A percentile compares a stretch with the other conserved stretches of the same genome.
Evolutionary conservation across 371 early-diverging fungal species (phyloP).

Genomic region (Mucor saturninus): DNA sequence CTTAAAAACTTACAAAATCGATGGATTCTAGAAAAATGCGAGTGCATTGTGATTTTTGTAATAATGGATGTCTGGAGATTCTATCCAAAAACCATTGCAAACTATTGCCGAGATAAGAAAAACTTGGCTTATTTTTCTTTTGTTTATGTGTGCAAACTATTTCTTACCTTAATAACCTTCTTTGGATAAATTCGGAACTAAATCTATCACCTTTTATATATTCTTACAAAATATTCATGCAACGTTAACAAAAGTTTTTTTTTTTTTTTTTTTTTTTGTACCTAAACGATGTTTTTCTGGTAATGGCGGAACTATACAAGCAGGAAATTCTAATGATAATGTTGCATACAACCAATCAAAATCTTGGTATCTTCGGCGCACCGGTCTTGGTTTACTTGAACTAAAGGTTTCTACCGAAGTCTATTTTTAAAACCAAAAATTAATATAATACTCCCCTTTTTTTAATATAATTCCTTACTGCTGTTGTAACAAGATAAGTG

Average conservation of each 20-base stretch:
- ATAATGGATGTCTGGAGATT: slow-evolving; percentile 82
- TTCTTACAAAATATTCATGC: slow-evolving; percentile 45
- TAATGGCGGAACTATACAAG: slow-evolving; percentile 85
- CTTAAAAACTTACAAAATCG: slow-evolving; percentile 64
- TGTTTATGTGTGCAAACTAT: not conserved
- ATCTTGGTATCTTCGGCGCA: slow-evolving; percentile 88
- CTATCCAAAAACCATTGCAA: slow-evolving; percentile 84
- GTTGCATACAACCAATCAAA: slow-evolving; percentile 83
- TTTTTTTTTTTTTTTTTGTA: slow-evolving; percentile 23
- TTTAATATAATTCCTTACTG: slow-evolving; percentile 38
- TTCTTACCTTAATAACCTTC: slow-evolving; percentile 64
- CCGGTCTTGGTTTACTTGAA: slow-evolving; percentile 24
- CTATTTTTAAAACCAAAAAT: slow-evolving; percentile 6
- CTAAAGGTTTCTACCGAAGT: slow-evolving; percentile 21
- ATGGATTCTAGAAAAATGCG: slow-evolving; percentile 80
- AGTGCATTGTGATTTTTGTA: slow-evolving; percentile 72
- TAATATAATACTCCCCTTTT: not conserved
- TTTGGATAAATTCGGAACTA: slow-evolving; percentile 83
- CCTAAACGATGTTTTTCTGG: slow-evolving; percentile 89
- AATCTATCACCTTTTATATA: slow-evolving; percentile 94
- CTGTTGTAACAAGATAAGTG: slow-evolving; percentile 82
- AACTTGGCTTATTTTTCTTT: not conserved
- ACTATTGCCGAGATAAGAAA: slow-evolving; percentile 29
- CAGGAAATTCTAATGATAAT: slow-evolving; percentile 70
- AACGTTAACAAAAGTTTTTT: not conserved